phyloP scores from a whole-genome alignment of 1,139 yeast species.

The Magnusiomyces sp. region DNA sequence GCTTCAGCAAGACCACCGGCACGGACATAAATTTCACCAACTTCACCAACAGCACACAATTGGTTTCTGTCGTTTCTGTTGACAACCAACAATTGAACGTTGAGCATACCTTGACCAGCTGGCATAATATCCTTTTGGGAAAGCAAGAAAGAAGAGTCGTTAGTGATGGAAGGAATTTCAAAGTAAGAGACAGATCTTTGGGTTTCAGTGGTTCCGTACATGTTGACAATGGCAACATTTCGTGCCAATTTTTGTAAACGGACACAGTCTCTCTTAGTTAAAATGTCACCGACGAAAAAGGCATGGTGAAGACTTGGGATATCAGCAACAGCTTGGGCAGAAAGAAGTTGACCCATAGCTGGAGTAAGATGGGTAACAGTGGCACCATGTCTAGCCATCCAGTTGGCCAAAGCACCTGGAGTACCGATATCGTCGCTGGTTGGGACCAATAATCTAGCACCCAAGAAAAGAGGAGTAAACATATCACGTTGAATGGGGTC shows the following conservation, averaged over 20 bases:
- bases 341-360: constrained; percentile 95
- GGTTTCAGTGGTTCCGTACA: constrained; percentile 99
- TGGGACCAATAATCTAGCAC: constrained; percentile 88
- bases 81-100: constrained; percentile 89
- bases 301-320: constrained; percentile 89
- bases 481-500: constrained; percentile 99
- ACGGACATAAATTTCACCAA: constrained; percentile 95
- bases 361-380: constrained; percentile 97
- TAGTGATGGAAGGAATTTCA: constrained; percentile 67
- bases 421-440: constrained; percentile 97
- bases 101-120: constrained; percentile 95
- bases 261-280: constrained; percentile 93
- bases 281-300: constrained; percentile 94
- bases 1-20: constrained; percentile 98
- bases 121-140: constrained; percentile 94
- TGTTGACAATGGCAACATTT: constrained; percentile 84
- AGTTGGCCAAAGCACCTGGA: constrained; percentile 92
- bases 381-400: constrained; percentile 91
- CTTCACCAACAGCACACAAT: constrained; percentile 96
- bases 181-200: constrained; percentile 95
- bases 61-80: constrained; percentile 81
- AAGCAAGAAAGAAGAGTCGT: constrained; percentile 66
- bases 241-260: constrained; percentile 86
- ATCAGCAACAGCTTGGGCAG: constrained; percentile 91
- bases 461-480: constrained; percentile 93